A percentile compares a stretch with the other conserved stretches of the same genome.
Conservation (phyloP, 2,329 filamentous ascomycete genomes). For the Gliomastix tumulicola region DNA sequence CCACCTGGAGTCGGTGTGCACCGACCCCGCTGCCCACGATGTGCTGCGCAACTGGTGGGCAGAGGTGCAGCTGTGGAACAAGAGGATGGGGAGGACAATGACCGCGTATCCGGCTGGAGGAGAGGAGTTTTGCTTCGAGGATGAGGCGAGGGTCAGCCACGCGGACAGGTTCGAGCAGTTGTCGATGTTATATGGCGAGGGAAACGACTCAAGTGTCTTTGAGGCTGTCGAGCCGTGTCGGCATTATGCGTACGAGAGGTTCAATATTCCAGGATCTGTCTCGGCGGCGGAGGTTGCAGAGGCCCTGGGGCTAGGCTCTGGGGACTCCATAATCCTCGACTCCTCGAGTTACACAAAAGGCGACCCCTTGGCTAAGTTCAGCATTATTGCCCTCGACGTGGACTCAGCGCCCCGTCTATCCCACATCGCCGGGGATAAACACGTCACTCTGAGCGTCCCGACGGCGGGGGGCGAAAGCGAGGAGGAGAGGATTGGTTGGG, state of each 20-base stretch:
- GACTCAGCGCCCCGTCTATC: slow-evolving; percentile 49
- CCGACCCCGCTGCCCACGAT: slow-evolving; percentile 55
- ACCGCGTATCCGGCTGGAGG: not conserved
- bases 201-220: too few relatives aligned
- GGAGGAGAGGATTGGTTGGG: not conserved
- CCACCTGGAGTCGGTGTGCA: slow-evolving; percentile 85
- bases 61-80: slow-evolving; percentile 55
- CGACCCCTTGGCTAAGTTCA: slow-evolving; percentile 47
- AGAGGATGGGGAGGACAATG: slow-evolving; percentile 8
- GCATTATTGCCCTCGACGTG: slow-evolving; percentile 65
- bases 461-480: not conserved
- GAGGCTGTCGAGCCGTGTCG: slow-evolving; percentile 27
- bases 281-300: slow-evolving; percentile 50
- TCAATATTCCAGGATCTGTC: slow-evolving; percentile 36
- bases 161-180: not conserved
- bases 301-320: slow-evolving; percentile 28
- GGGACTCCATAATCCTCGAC: slow-evolving; percentile 50
- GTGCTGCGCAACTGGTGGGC: slow-evolving; percentile 73
- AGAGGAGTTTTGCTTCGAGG: not conserved
- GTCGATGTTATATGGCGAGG: slow-evolving; percentile 13
- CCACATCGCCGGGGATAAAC: slow-evolving; percentile 43
- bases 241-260: slow-evolving; percentile 28
- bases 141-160: not conserved
- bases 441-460: slow-evolving; percentile 9
- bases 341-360: slow-evolving; percentile 46